phyloP scores from a whole-genome alignment of 345 rosid genomes.

The Gossypium thurberi region DNA sequence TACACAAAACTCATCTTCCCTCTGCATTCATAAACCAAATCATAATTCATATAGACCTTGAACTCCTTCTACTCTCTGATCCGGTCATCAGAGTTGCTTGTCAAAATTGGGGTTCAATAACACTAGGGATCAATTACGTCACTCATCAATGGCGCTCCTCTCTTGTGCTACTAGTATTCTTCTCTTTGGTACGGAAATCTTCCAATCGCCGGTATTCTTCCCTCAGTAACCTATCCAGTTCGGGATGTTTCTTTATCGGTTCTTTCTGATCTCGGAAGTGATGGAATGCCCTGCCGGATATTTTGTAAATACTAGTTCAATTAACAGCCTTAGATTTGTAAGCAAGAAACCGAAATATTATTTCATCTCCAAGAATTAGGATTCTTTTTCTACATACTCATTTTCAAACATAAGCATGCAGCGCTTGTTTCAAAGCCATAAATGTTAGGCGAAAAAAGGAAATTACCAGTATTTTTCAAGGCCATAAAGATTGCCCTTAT shows the following conservation, averaged over 20 bases:
- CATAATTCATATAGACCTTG: neutral
- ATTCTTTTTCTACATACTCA: too few relatives aligned
- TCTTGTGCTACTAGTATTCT: conserved; percentile 18
- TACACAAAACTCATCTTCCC: conserved; percentile 21
- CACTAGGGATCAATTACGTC: neutral
- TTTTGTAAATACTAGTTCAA: neutral
- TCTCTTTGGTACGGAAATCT: conserved; percentile 68
- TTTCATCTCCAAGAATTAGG: neutral
- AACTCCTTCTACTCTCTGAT: conserved; percentile 14
- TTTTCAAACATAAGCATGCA: neutral
- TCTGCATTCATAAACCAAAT: conserved; percentile 10
- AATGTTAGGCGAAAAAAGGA: neutral
- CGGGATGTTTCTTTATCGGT: conserved; percentile 57
- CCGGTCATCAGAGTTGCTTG: conserved; percentile 11
- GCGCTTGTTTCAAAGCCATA: neutral
- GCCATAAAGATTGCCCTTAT: conserved; percentile 76
- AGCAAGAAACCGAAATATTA: neutral
- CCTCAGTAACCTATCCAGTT: conserved; percentile 68
- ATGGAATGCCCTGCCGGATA: conserved; percentile 81
- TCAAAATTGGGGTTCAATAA: conserved; percentile 35
- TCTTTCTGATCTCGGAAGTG: conserved; percentile 59
- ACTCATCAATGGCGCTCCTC: conserved; percentile 28
- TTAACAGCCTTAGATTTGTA: neutral
- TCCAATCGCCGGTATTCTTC: conserved; percentile 59
- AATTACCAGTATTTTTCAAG: conserved; percentile 92